Evolutionary conservation across 75 land plant genomes (phyloP).

Genomic region (Selaginella moellendorffii): DNA sequence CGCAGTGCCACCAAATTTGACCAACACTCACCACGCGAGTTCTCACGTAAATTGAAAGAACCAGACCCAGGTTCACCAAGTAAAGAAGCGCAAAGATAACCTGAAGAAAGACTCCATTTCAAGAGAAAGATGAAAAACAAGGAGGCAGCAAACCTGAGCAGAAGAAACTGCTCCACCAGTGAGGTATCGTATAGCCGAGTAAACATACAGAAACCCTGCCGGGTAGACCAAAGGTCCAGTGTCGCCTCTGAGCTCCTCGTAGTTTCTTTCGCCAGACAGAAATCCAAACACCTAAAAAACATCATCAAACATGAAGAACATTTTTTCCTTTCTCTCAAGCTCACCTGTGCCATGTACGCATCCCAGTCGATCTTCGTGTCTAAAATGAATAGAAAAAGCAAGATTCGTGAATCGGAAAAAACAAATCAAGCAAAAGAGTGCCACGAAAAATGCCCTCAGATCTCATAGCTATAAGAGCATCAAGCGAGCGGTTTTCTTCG

Average conservation of each 20-base stretch:
- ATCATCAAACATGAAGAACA: too few species aligned
- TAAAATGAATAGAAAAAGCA: conserved; percentile 15
- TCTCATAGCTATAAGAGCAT: background rate
- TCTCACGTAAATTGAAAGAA: conserved; percentile 52
- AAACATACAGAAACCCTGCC: conserved; percentile 84
- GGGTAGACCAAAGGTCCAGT: conserved; percentile 94
- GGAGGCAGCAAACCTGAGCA: conserved; percentile 78
- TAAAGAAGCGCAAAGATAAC: conserved; percentile 69
- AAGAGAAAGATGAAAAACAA: too few species aligned
- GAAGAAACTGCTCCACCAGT: conserved; percentile 66
- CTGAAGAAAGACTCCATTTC: too few species aligned
- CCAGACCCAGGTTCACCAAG: conserved; percentile 51
- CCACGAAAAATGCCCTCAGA: background rate
- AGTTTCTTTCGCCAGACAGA: conserved; percentile 76
- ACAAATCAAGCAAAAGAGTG: background rate
- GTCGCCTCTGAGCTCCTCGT: conserved; percentile 65
- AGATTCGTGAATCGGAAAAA: background rate
- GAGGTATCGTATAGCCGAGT: conserved; percentile 50
- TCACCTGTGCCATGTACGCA: conserved; percentile 98
- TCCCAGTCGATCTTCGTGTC: conserved; percentile 99
- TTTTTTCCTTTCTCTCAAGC: background rate
- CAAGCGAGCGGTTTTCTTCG: background rate
- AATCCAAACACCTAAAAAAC: conserved; percentile 59
- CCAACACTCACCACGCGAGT: conserved; percentile 49
- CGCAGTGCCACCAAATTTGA: background rate